Base-by-base conservation (phyloP, 139 green algal genomes). In the Tetraselmis striata region DNA sequence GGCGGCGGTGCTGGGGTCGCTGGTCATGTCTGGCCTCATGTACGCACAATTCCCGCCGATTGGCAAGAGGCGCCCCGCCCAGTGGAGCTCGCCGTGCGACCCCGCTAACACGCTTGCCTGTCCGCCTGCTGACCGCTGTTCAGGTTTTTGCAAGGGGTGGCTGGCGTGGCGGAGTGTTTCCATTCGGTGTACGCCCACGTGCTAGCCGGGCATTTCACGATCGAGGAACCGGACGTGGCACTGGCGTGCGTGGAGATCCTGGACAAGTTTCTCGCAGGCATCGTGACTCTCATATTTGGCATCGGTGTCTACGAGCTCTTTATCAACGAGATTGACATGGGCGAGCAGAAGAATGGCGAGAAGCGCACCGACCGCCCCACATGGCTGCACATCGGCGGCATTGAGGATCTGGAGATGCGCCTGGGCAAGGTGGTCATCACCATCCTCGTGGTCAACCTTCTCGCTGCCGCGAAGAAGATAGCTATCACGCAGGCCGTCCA, bases 271-370 rank as follows among this genome's bases (percentile, higher is more conserved):
- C 76, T 79, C 11, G 29, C 76, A 18, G 76, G 76, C 76, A 79
- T 79, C 29, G 76, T 79, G 11, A 79, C 76, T 18, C 29, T 79
- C 76, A 79, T 79, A n/a, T 79, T 79, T 79, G 76, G 76, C 29
- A 79, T 31, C 22, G 76, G 76, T 18, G 76, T 79, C 29, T 79
- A 79, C 29, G 76, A 79, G 29, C 76, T 79, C 29, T 79, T 79
- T 22, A 45, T 79, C 29, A 45, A 31, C 76, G 11, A 79, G 29
- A 79, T 79, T 18, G 29, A 79, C 29, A 31, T 79, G 29, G 76
- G 29, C 76, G 76, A 79, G 76, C 11, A 31, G 29, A 79, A 31
- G 29, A 22, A 79, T 18, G 29, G 29, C 29, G n/a, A n/a, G n/a
- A 24, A 11, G 29, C 76, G 29, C 29, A 31, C 29, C 5, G 76